Conservation (phyloP, 2,329 filamentous ascomycete species). For the Fusarium sp. region DNA sequence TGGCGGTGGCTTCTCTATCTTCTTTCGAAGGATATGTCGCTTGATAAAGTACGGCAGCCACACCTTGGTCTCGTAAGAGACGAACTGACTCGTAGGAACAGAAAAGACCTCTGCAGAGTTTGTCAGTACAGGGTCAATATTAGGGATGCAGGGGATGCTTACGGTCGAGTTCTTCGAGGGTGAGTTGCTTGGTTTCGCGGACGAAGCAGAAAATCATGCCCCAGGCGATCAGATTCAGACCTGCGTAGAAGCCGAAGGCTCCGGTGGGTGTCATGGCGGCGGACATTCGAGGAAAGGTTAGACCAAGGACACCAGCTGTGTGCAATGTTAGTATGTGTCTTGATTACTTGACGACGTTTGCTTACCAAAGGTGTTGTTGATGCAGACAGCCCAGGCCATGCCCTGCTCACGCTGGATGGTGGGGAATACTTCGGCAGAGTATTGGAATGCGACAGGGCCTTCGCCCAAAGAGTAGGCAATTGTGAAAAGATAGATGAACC, state of each 20-base stretch:
- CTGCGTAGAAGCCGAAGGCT: conserved; percentile 59
- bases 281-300: conserved; percentile 52
- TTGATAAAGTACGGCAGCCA: conserved; percentile 55
- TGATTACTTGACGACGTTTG: rapidly evolving
- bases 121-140: rapidly evolving
- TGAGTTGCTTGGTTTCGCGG: conserved; percentile 64
- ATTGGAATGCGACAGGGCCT: conserved; percentile 54
- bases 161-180: conserved; percentile 61
- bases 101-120: conserved; percentile 41
- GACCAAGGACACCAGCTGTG: conserved; percentile 44
- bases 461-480: conserved; percentile 53
- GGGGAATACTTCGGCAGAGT: conserved; percentile 55
- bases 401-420: conserved; percentile 54
- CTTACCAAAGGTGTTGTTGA: conserved; percentile 51
- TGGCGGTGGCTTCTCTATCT: conserved; percentile 49
- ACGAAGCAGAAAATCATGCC: conserved; percentile 62
- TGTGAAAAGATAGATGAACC: conserved; percentile 54
- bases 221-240: conserved; percentile 60
- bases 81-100: conserved; percentile 50
- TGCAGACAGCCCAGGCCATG: conserved; percentile 55
- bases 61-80: conserved; percentile 49
- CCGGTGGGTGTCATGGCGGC: conserved; percentile 50
- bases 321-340: neutral
- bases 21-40: conserved; percentile 51
- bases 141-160: rapidly evolving